phyloP scores from a whole-genome alignment of 345 rosid species.

The Euphorbia lathyris region DNA sequence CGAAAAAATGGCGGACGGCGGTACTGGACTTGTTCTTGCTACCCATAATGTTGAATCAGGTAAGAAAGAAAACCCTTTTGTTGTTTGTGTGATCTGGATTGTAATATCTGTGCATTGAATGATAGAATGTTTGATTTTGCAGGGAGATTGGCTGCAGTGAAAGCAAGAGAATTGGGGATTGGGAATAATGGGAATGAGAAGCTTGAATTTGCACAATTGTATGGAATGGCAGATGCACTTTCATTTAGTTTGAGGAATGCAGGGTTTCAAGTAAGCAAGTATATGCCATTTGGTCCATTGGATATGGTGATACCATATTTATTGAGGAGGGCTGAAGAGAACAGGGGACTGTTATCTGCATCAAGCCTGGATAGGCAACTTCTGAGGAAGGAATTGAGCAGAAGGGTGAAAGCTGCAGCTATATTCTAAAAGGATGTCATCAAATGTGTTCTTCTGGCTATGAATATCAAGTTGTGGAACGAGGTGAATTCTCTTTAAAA shows the following conservation, averaged over 20 bases:
- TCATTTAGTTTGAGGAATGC: constrained; percentile 74
- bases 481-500: neutral
- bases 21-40: constrained; percentile 70
- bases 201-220: constrained; percentile 83
- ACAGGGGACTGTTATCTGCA: constrained; percentile 66
- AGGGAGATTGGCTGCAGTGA: constrained; percentile 64
- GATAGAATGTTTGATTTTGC: neutral
- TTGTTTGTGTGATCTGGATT: neutral
- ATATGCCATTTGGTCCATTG: constrained; percentile 78
- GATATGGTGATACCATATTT: constrained; percentile 75
- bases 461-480: neutral
- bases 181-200: constrained; percentile 35
- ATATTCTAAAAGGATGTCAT: constrained; percentile 23
- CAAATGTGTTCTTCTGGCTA: neutral
- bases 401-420: constrained; percentile 51
- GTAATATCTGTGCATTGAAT: neutral
- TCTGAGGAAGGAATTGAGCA: constrained; percentile 69
- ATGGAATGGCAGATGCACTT: constrained; percentile 84
- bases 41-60: constrained; percentile 92
- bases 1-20: constrained; percentile 50
- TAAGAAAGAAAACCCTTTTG: constrained; percentile 3
- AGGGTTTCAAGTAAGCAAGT: constrained; percentile 87
- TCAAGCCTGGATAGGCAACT: constrained; percentile 65
- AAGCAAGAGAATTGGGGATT: constrained; percentile 65
- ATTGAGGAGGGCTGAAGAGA: constrained; percentile 90